These are phyloP conservation scores for Phyllosticta citriasiana DNA, from an alignment of 2,329 filamentous ascomycete species.

Conservation along the genomic window DNA sequence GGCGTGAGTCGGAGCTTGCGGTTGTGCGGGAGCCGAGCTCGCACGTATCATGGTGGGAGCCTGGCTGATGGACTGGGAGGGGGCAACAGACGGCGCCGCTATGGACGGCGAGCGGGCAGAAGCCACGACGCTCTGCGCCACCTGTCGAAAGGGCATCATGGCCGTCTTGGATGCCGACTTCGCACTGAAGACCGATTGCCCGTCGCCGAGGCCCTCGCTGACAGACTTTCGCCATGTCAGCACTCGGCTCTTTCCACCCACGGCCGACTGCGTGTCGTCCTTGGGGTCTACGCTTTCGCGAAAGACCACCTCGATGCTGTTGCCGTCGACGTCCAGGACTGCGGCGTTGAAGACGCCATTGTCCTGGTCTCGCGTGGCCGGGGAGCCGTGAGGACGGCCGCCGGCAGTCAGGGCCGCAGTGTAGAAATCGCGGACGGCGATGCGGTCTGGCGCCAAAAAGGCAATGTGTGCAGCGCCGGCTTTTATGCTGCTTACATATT, in stretches of 20 bases:
- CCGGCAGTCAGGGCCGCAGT: conserved; percentile 57
- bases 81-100: conserved; percentile 18
- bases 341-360: conserved; percentile 52
- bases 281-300: conserved; percentile 31
- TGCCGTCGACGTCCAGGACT: conserved; percentile 69
- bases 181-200: conserved; percentile 11
- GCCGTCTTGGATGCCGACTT: conserved; percentile 16
- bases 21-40: conserved; percentile 22
- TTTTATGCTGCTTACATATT: conserved; percentile 27
- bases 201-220: conserved; percentile 21
- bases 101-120: conserved; percentile 13
- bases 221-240: conserved; percentile 29
- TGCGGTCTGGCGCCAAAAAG: conserved; percentile 56
- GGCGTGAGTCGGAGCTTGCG: conserved; percentile 17
- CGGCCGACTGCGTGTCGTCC: conserved; percentile 21
- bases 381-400: conserved; percentile 48
- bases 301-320: conserved; percentile 71
- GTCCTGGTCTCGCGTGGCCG: conserved; percentile 42
- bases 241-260: conserved; percentile 35
- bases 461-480: conserved; percentile 51
- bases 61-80: conserved; percentile 14
- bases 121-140: conserved; percentile 4
- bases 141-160: conserved; percentile 10
- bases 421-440: conserved; percentile 63
- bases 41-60: conserved; percentile 21